Evolutionary conservation across 1,284 basidiomycete genomes (phyloP).

Genomic region (Ganoderma lucidum): DNA sequence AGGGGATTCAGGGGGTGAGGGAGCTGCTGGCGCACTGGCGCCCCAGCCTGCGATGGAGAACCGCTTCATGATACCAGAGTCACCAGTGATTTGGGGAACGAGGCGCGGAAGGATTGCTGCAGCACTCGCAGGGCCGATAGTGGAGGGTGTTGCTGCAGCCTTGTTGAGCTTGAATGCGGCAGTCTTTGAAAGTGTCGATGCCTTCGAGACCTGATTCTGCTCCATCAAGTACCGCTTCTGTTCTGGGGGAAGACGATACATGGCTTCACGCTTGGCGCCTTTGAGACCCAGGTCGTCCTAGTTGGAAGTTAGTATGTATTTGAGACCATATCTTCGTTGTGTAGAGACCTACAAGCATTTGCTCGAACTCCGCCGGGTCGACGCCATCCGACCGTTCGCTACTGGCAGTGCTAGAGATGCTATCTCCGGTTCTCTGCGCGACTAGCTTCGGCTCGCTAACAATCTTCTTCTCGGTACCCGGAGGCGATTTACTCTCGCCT

Average conservation of each 20-base stretch:
- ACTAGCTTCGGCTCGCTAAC: constrained; percentile 75
- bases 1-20: constrained; percentile 40
- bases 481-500: constrained; percentile 37
- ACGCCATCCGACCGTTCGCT: constrained; percentile 41
- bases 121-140: constrained; percentile 69
- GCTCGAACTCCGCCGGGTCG: constrained; percentile 61
- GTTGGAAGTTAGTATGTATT: constrained; percentile 2
- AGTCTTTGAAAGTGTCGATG: constrained; percentile 45
- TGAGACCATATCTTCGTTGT: constrained; percentile 18
- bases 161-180: constrained; percentile 40
- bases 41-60: constrained; percentile 79
- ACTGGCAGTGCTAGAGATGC: constrained; percentile 19
- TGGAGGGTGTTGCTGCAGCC: constrained; percentile 46
- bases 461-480: constrained; percentile 55
- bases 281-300: constrained; percentile 81
- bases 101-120: constrained; percentile 62
- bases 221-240: constrained; percentile 76
- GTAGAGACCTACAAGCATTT: constrained; percentile 65
- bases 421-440: constrained; percentile 49
- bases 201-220: constrained; percentile 52
- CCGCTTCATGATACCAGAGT: constrained; percentile 71
- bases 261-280: constrained; percentile 68
- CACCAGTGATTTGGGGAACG: constrained; percentile 75
- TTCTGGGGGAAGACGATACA: constrained; percentile 70
- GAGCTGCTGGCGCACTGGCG: constrained; percentile 35